Base-by-base conservation (phyloP, 2,329 filamentous ascomycete species). In the Rhynchosporium agropyri region DNA sequence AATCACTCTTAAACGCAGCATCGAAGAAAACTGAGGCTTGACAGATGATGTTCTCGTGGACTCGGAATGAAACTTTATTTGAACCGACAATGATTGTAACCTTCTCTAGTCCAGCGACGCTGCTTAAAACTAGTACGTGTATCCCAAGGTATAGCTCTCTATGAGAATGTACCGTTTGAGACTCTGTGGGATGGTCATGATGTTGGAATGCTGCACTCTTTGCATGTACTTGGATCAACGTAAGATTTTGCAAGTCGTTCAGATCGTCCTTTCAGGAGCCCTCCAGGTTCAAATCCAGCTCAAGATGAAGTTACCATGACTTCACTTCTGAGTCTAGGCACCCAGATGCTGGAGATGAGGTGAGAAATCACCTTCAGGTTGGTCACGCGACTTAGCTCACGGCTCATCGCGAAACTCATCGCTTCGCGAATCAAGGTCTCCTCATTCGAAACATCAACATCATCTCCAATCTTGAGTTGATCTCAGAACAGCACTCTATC, bases 11-110 rank as follows among this genome's bases (percentile, higher is more conserved):
- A n/a, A 58, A 58, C n/a, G 56, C 56, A 3, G 31, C 36, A 13
- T 31, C 20, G 45, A 58, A 58, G 36, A 38, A 58, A 15, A 40
- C n/a, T 3, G 45, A 58, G 9, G 29, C 20, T 26, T 58, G 31
- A 20, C 31, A 48, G 10, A 58, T 36, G 29, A 58, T 10, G 12
- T 58, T 50, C 10, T 42, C 42, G 36, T 7, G n/a, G 15, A 54
- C 20, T 15, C 3, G 8, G 12, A 54, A 54, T 28, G 8, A 6
- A 29, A 42, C 33, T 26, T 29, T 29, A 9, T 15, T 38, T 28
- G 51, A 33, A 28, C 51, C 51, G 7, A 54, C 51, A 3, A 42
- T 7, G 33, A 54, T 54, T 9, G n/a, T 28, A 15, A 29, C 36
- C 10, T 42, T 42, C 36, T 54, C 51, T 10, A 20, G 28, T 40